These are phyloP conservation scores for Butyriboletus loyo DNA, from an alignment of 768 basidiomycete genomes.

Conservation along the genomic window DNA sequence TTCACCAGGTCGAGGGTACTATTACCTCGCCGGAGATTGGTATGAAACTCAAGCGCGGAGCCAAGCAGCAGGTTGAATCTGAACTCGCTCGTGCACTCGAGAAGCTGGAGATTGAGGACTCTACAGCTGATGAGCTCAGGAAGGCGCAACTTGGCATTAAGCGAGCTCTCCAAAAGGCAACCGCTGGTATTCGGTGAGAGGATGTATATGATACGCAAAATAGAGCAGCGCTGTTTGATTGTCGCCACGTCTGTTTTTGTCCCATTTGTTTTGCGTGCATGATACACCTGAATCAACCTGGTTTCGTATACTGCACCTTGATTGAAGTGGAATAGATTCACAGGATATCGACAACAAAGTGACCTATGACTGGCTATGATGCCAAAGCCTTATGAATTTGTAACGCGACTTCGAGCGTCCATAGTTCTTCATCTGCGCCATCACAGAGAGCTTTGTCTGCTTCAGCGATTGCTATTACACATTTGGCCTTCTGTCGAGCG, in stretches of 20 bases:
- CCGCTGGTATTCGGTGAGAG: conserved; percentile 77
- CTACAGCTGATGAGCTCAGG: conserved; percentile 89
- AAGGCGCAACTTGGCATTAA: conserved; percentile 95
- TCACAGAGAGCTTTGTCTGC: conserved; percentile 96
- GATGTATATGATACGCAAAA: conserved; percentile 8
- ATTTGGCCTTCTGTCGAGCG: conserved; percentile 74
- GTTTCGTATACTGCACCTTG: neutral
- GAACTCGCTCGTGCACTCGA: conserved; percentile 98
- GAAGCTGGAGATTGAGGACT: conserved; percentile 97
- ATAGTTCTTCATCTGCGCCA: conserved; percentile 95
- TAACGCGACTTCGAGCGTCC: conserved; percentile 87
- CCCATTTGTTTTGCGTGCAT: conserved; percentile 9
- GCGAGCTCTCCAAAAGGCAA: conserved; percentile 97
- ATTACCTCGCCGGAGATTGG: conserved; percentile 96
- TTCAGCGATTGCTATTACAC: conserved; percentile 85
- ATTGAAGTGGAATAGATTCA: neutral
- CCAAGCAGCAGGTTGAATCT: conserved; percentile 90
- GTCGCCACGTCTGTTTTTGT: conserved; percentile 17
- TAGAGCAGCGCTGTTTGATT: conserved; percentile 15
- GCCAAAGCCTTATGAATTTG: conserved; percentile 63
- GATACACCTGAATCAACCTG: conserved; percentile 13
- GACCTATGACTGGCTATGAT: conserved; percentile 2
- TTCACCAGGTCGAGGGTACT: conserved; percentile 94
- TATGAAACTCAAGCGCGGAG: conserved; percentile 98
- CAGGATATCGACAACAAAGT: neutral